Evolutionary conservation across 306 rosid genomes (phyloP).

Genomic region (Medicago ruthenica): DNA sequence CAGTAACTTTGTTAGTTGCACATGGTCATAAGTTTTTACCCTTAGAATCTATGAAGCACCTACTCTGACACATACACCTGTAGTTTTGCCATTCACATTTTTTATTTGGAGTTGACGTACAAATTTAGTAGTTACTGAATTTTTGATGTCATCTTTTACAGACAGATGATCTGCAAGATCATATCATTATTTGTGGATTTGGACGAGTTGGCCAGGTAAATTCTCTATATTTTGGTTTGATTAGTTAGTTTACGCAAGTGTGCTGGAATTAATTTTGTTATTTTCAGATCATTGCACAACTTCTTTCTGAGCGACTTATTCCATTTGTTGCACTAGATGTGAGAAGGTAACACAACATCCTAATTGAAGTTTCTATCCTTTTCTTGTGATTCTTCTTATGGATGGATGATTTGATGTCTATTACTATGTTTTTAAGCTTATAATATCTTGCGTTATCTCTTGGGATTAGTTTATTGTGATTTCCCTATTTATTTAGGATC

Average conservation of each 20-base stretch:
- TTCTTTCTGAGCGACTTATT: constrained; percentile 96
- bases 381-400: constrained; percentile 9
- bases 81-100: constrained; percentile 32
- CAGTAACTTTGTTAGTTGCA: constrained; percentile 35
- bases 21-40: constrained; percentile 22
- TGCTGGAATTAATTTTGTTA: constrained; percentile 37
- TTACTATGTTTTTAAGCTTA: constrained; percentile 20
- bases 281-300: constrained; percentile 96
- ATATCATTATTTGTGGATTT: constrained; percentile 95
- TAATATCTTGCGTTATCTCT: background rate
- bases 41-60: background rate
- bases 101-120: constrained; percentile 34
- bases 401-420: constrained; percentile 27
- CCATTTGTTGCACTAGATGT: constrained; percentile 99
- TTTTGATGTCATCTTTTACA: constrained; percentile 56
- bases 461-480: background rate
- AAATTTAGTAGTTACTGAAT: constrained; percentile 37
- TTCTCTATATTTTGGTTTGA: constrained; percentile 27
- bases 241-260: constrained; percentile 6
- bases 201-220: constrained; percentile 99
- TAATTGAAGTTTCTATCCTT: constrained; percentile 32
- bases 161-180: constrained; percentile 99
- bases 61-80: background rate
- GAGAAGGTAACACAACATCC: constrained; percentile 70
- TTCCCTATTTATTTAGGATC: background rate